Conservation (phyloP, 176 grass and related monocot species). For the Thalia dealbata region DNA sequence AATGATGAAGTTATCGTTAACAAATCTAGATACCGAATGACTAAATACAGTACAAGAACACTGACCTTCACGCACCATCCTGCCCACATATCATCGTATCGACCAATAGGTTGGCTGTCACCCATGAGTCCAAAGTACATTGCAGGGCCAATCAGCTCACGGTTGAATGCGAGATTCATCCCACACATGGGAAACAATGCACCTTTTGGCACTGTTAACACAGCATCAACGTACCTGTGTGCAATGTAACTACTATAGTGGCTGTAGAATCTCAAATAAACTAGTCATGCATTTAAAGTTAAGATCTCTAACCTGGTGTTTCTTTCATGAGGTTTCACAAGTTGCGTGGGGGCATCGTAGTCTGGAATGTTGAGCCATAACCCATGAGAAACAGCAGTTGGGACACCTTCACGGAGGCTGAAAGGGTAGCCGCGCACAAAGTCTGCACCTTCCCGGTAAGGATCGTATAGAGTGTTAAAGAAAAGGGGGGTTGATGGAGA, state of each 20-base stretch:
- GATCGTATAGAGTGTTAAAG: conserved; percentile 92
- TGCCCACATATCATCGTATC: conserved; percentile 80
- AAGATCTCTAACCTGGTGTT: conserved; percentile 40
- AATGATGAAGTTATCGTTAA: not conserved
- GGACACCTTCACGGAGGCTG: conserved; percentile 63
- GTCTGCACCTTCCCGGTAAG: conserved; percentile 70
- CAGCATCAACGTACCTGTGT: conserved; percentile 66
- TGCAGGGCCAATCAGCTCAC: conserved; percentile 54
- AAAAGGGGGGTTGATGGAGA: conserved; percentile 75
- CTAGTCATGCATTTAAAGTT: not conserved
- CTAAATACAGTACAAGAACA: not conserved
- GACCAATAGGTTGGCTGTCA: conserved; percentile 44
- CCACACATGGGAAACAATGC: conserved; percentile 67
- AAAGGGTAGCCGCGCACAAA: conserved; percentile 94
- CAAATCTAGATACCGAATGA: not conserved
- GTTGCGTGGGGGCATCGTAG: conserved; percentile 88
- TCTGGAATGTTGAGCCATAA: conserved; percentile 96
- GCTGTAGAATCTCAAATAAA: not conserved
- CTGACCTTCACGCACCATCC: conserved; percentile 64
- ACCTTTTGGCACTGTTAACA: conserved; percentile 61
- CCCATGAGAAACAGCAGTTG: conserved; percentile 73
- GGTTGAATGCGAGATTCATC: conserved; percentile 61
- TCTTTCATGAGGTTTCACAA: conserved; percentile 86
- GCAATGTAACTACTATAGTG: not conserved
- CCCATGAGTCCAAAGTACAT: conserved; percentile 83